A percentile compares a stretch with the other conserved stretches of the same genome.
Evolutionary conservation across 768 basidiomycete species (phyloP).

Genomic region (Hortiboletus campestris): DNA sequence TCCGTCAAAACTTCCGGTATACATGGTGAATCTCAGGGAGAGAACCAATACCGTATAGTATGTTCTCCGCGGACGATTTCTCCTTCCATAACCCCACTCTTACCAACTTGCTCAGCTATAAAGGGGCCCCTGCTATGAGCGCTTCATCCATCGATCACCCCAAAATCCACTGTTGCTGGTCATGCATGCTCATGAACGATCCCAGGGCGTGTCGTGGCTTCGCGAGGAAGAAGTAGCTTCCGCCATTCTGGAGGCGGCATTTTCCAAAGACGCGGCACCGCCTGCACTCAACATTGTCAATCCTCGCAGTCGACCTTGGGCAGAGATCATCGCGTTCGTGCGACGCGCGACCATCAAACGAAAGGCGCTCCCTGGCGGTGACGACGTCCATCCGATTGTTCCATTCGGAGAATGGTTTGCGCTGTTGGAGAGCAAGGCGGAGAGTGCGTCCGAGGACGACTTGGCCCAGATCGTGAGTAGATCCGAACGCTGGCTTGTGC

Average conservation of each 20-base stretch:
- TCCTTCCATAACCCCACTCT: too few relatives aligned
- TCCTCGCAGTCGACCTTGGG: slow-evolving; percentile 37
- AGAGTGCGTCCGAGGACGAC: slow-evolving; percentile 24
- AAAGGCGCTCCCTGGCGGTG: background rate
- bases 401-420: slow-evolving; percentile 37
- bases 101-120: slow-evolving; percentile 7
- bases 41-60: too few relatives aligned
- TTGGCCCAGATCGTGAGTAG: slow-evolving; percentile 32
- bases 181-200: background rate
- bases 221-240: slow-evolving; percentile 39
- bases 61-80: too few relatives aligned
- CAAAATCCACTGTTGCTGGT: background rate
- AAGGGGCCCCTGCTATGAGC: background rate
- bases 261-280: slow-evolving; percentile 13
- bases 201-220: slow-evolving; percentile 42
- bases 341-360: slow-evolving; percentile 14
- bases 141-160: background rate
- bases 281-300: slow-evolving; percentile 38
- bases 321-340: slow-evolving; percentile 27
- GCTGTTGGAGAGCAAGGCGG: slow-evolving; percentile 21
- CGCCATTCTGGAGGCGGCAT: slow-evolving; percentile 31
- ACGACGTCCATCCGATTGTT: slow-evolving; percentile 27
- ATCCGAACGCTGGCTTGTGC: background rate
- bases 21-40: too few relatives aligned
- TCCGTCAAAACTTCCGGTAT: too few relatives aligned